phyloP scores from a whole-genome alignment of 768 basidiomycete species.

The Mycena chlorophos region DNA sequence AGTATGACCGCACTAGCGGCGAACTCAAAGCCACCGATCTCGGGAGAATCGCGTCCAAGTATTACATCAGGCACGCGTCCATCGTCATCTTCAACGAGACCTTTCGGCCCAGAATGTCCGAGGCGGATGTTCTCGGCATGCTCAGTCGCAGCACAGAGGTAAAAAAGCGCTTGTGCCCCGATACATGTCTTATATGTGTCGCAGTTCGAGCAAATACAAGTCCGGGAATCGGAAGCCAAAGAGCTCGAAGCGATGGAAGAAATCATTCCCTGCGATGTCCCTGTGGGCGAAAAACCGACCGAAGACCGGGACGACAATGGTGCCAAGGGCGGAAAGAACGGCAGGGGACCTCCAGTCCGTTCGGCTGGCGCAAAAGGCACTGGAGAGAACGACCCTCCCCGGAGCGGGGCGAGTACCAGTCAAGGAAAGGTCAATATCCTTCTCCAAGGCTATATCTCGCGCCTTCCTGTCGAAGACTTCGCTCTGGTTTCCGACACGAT shows the following conservation, averaged over 20 bases:
- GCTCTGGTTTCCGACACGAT: constrained; percentile 94
- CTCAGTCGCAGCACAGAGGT: constrained; percentile 92
- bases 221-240: constrained; percentile 84
- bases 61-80: constrained; percentile 85
- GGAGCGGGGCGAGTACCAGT: constrained; percentile 61
- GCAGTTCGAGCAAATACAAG: constrained; percentile 93
- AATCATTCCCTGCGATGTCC: constrained; percentile 75
- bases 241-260: constrained; percentile 76
- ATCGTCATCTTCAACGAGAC: constrained; percentile 83
- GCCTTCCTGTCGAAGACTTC: constrained; percentile 84
- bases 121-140: constrained; percentile 88
- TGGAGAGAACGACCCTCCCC: too few species aligned
- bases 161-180: constrained; percentile 15
- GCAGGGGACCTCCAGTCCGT: constrained; percentile 3
- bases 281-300: constrained; percentile 40
- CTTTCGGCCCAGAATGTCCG: constrained; percentile 83
- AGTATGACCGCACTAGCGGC: constrained; percentile 59
- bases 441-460: constrained; percentile 87
- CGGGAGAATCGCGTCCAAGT: constrained; percentile 95
- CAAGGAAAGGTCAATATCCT: constrained; percentile 93
- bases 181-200: neutral
- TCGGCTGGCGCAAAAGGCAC: too few species aligned
- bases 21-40: constrained; percentile 79
- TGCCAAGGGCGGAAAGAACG: neutral
- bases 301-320: too few species aligned